Percentiles rank a stretch among this genome's conserved stretches.
phyloP scores from a whole-genome alignment of 1,284 basidiomycete species.

The Caloboletus firmus region DNA sequence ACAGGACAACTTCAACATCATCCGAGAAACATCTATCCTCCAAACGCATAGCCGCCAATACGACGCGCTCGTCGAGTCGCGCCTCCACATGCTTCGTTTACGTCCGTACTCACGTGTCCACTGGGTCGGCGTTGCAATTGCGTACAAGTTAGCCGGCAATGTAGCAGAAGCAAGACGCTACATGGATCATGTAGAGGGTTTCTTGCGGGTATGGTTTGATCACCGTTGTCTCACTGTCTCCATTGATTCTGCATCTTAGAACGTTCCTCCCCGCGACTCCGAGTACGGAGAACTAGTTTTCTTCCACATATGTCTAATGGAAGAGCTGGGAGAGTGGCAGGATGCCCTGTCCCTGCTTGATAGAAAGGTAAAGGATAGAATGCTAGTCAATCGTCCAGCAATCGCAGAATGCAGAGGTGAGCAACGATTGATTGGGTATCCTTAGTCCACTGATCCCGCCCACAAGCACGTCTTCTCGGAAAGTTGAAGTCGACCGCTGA shows the following conservation, averaged over 20 bases:
- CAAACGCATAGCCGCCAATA: conserved; percentile 90
- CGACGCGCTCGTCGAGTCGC: conserved; percentile 78
- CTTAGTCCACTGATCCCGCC: conserved; percentile 7
- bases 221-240: neutral
- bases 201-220: conserved; percentile 48
- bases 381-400: conserved; percentile 71
- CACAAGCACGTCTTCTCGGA: conserved; percentile 66
- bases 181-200: conserved; percentile 66
- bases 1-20: conserved; percentile 91
- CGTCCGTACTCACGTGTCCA: conserved; percentile 85
- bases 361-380: conserved; percentile 59
- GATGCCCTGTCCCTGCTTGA: conserved; percentile 68
- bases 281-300: conserved; percentile 87
- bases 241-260: conserved; percentile 42
- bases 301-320: conserved; percentile 79
- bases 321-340: conserved; percentile 69
- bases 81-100: conserved; percentile 77
- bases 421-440: conserved; percentile 1
- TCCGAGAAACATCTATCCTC: conserved; percentile 89
- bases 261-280: conserved; percentile 73
- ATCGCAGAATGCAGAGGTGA: conserved; percentile 74
- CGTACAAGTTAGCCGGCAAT: conserved; percentile 84
- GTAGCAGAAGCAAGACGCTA: conserved; percentile 71
- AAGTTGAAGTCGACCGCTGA: conserved; percentile 63
- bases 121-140: conserved; percentile 90